Conservation (phyloP, 83 land plant species). For the Diphasiastrum complanatum region DNA sequence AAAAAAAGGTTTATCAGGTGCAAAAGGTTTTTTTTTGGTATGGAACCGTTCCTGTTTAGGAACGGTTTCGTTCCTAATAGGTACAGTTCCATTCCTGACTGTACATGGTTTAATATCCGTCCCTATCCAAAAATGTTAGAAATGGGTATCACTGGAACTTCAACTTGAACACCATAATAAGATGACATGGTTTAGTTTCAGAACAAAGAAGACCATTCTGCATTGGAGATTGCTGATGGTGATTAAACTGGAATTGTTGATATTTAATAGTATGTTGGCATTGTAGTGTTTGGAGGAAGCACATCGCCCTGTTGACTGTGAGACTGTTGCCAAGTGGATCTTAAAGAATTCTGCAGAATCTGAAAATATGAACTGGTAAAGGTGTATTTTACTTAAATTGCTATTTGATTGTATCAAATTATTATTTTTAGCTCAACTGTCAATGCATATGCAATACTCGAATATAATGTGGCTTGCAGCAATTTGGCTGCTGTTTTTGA, state of each 20-base stretch:
- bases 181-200: too few species aligned
- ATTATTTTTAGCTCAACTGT: not conserved
- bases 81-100: too few species aligned
- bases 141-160: too few species aligned
- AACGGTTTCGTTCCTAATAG: too few species aligned
- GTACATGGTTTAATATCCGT: too few species aligned
- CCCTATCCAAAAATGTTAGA: too few species aligned
- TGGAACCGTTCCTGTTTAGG: too few species aligned
- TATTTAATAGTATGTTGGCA: not conserved
- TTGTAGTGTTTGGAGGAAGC: conserved; percentile 93
- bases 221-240: not conserved
- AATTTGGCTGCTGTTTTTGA: not conserved
- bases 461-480: not conserved
- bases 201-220: conserved; percentile 1
- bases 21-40: too few species aligned
- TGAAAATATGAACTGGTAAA: conserved; percentile 92
- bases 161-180: too few species aligned
- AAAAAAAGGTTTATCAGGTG: too few species aligned
- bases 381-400: not conserved
- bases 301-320: conserved; percentile 92
- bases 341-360: conserved; percentile 91
- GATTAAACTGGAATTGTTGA: conserved; percentile 2
- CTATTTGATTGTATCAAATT: not conserved
- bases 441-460: not conserved
- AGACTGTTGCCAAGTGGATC: conserved; percentile 86